A percentile compares a stretch with the other conserved stretches of the same genome.
Evolutionary conservation across 164 flowering plant genomes (phyloP).

Genomic region (Dillenia turbinata): DNA sequence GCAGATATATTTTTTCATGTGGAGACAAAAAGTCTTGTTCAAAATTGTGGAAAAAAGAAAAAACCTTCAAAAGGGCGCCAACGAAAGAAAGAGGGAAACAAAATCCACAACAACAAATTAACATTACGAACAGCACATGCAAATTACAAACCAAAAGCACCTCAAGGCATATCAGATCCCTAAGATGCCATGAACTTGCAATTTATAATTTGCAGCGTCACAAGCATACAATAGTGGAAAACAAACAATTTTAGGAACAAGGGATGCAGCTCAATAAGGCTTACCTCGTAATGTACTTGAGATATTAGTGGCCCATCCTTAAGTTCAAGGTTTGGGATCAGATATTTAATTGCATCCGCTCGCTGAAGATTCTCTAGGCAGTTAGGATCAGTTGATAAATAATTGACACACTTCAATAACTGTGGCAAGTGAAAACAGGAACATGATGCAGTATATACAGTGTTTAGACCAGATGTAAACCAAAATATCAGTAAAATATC

Average conservation of each 20-base stretch:
- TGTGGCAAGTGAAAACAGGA: constrained; percentile 18
- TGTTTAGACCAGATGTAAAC: background rate
- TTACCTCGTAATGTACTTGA: constrained; percentile 87
- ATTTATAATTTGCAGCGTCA: background rate
- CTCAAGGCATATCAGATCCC: background rate
- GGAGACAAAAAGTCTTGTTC: no score
- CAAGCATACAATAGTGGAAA: background rate
- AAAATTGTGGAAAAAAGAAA: no score
- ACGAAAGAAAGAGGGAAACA: background rate
- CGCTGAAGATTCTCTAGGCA: constrained; percentile 96
- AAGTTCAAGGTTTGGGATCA: constrained; percentile 97
- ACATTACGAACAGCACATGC: background rate
- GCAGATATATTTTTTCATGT: no score
- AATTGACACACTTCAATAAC: constrained; percentile 87
- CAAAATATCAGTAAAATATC: background rate
- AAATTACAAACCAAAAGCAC: constrained; percentile 2
- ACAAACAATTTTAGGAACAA: background rate
- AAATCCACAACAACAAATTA: background rate
- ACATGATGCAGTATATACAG: background rate
- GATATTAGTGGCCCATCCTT: constrained; percentile 83
- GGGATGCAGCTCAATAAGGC: constrained; percentile 9
- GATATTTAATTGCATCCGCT: constrained; percentile 91
- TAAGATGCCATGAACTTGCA: background rate
- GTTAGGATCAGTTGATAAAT: constrained; percentile 95
- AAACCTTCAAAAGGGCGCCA: no score